Evolutionary conservation across 116 monocot species (phyloP).

Genomic region (Papilionanthe hybrid): DNA sequence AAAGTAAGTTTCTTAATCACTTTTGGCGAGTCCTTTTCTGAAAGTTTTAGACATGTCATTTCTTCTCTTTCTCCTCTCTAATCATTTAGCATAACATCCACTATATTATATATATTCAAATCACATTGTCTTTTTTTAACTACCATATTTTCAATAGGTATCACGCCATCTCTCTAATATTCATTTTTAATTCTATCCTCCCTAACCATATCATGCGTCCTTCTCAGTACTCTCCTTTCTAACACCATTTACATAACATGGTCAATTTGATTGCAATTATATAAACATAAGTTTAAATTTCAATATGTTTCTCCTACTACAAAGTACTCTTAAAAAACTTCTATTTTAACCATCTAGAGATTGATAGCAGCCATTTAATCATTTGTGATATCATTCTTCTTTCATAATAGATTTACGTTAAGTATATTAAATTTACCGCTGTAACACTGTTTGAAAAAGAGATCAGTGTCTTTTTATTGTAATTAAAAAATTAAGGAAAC

Average conservation of each 20-base stretch:
- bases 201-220: not conserved
- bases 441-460: conserved; percentile 1
- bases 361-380: not conserved
- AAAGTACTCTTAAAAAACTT: not conserved
- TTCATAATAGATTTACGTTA: not conserved
- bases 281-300: not conserved
- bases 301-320: not conserved
- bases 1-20: not conserved
- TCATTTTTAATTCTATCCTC: not conserved
- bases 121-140: not conserved
- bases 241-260: not conserved
- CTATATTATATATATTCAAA: not conserved
- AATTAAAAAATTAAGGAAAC: not conserved
- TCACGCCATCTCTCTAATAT: not conserved
- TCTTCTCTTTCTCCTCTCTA: not conserved
- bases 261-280: not conserved
- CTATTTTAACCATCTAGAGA: not conserved
- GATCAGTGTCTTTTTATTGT: not conserved
- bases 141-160: not conserved
- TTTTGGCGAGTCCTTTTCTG: not conserved
- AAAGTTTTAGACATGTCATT: not conserved
- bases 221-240: not conserved
- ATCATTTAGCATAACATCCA: not conserved
- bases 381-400: not conserved
- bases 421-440: not conserved